Base-by-base conservation (phyloP, 2,329 filamentous ascomycete species). In the Sporothrix schenckii region DNA sequence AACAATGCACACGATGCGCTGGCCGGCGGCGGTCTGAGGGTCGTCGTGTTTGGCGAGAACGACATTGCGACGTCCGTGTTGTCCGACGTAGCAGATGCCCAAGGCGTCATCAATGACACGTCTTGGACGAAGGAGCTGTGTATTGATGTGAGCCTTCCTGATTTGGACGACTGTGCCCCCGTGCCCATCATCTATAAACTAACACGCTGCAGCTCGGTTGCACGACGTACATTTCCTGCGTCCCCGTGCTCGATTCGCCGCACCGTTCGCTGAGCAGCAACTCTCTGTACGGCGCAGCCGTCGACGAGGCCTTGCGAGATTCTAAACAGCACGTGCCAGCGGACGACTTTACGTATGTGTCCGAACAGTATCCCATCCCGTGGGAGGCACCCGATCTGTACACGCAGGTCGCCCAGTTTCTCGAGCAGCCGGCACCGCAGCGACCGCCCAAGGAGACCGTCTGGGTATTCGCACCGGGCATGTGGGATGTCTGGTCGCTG, bases 401-500 rank as follows among this genome's bases (percentile, higher is more conserved):
- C 21, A 75, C 77, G 2, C 85, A 87, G 72, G 75, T 87, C 2
- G 74, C 80, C 44, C 71, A 74, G 1, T 87, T 87, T 67, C 80
- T 87, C n/a, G 75, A 78, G 7, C 78, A 77, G 54, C 77, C 81
- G 2, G 76, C 75, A 24, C 78, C 80, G 0, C 72, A 73, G 2
- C 71, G 72, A 0, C 71, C 79, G 0, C 80, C 83, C 6, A 78
- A 78, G n/a, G 82, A 86, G 71, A 86, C 85, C 0, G 74, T 87
- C 16, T 87, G 83, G 82, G 77, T 87, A 16, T 84, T 87, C 69
- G 82, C 79, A 11, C 81, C 86, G 69, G 85, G 85, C n/a, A 82
- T 81, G 41, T 86, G 85, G 84, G 85, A 87, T 70, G 76, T 86
- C 66, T 87, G 84, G 84, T 81, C 83, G 13, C 76, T 87, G 21